Evolutionary conservation across 163 green algal genomes (phyloP), one percentile per base, ranked within the genome.

Genomic region (Scenedesmus sp.): DNA sequence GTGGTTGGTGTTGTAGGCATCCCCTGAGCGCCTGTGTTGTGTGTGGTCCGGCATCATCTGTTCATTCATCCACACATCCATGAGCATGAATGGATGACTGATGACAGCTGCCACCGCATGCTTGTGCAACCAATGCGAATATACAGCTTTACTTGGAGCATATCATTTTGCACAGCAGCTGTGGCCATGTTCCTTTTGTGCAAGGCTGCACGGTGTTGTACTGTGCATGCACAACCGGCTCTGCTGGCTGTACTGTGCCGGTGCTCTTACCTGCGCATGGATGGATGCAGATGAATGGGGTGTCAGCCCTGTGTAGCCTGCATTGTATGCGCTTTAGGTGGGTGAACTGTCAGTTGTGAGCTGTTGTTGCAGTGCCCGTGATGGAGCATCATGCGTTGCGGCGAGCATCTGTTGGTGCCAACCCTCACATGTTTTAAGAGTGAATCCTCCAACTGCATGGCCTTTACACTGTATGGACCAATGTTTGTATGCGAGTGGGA

Each of bases 291-390:
- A 35, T 72, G 22, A 72, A 35, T 18, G 7, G 65, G 65, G 65
- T 76, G 65, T 76, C 30, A 76, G 65, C 65, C 65, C 65, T 76
- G 65, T 76, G 65, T 40, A 76, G 65, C 65, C 65, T 76, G 65
- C 65, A 76, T 22, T 40, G 26, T 40, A 40, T 76, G 24, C 59
- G 26, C 30, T 76, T 40, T 18, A 6, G 61, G 30, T 76, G 65
- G 30, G 65, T 40, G 30, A 76, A 40, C 65, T 6, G 30, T 1
- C 30, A 76, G 6, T 20, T 76, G 65, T 37, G 10, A 40, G 65
- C 30, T 18, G 65, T 40, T 76, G 30, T 76, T 76, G 65, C 65
- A 76, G 65, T 76, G 65, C 65, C 65, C 65, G 30, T 76, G 65
- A 76, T 76, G 65, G 65, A 40, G 65, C 65, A 76, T 76, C 65